Percentiles rank a stretch among this genome's conserved stretches.
Evolutionary conservation across 2,329 filamentous ascomycete genomes (phyloP).

Genomic region (Uncinocarpus reesii): DNA sequence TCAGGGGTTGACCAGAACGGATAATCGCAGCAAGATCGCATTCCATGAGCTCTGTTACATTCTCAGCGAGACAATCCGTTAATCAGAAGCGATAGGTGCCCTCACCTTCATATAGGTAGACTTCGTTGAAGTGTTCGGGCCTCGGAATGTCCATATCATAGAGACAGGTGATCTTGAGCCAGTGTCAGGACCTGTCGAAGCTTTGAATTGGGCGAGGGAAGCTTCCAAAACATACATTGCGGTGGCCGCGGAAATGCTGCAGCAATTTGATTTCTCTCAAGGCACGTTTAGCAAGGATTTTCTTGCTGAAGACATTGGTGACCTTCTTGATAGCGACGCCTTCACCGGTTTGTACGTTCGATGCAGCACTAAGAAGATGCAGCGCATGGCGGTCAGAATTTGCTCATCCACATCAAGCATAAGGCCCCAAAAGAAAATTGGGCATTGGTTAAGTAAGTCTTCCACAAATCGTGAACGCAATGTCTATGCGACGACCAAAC

Average conservation of each 20-base stretch:
- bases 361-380: slow-evolving; percentile 58
- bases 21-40: slow-evolving; percentile 98
- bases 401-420: background rate
- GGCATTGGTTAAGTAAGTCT: background rate
- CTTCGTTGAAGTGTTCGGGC: slow-evolving; percentile 97
- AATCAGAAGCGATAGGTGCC: background rate
- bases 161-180: slow-evolving; percentile 78
- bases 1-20: slow-evolving; percentile 88
- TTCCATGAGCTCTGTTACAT: slow-evolving; percentile 79
- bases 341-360: slow-evolving; percentile 81
- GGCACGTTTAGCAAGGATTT: slow-evolving; percentile 96
- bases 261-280: slow-evolving; percentile 97
- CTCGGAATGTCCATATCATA: slow-evolving; percentile 99
- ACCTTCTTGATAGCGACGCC: slow-evolving; percentile 99
- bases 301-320: slow-evolving; percentile 99
- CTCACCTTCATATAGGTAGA: slow-evolving; percentile 93
- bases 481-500: too few relatives aligned
- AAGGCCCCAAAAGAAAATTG: background rate
- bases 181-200: slow-evolving; percentile 29
- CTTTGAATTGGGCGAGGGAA: background rate
- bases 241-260: slow-evolving; percentile 88
- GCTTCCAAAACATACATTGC: slow-evolving; percentile 52
- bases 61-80: slow-evolving; percentile 16
- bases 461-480: too few relatives aligned
- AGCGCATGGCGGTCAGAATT: background rate